These are phyloP conservation scores for Russula vinacea DNA, from an alignment of 768 basidiomycete genomes.

Conservation along the genomic window DNA sequence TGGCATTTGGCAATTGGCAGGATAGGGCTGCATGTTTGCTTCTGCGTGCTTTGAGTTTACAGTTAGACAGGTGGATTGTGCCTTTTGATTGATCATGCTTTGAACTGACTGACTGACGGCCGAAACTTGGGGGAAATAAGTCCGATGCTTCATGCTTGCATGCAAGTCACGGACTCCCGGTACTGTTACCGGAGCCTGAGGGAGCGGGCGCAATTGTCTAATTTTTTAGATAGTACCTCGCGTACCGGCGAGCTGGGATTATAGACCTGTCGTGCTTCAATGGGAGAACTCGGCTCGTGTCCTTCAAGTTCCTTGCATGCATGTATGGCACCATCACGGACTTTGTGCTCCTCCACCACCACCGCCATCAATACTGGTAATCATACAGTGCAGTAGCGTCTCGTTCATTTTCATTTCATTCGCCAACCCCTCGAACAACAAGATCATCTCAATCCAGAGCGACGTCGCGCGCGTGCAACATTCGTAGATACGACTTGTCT, in stretches of 20 bases:
- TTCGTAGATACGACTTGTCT: background rate
- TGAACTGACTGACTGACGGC: too few species aligned
- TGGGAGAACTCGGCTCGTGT: background rate
- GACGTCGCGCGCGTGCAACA: background rate
- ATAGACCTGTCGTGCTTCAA: background rate
- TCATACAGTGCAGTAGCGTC: too few species aligned
- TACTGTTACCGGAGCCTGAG: too few species aligned
- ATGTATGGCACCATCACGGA: background rate
- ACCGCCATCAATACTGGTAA: too few species aligned
- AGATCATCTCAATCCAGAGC: background rate
- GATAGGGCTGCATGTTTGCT: background rate
- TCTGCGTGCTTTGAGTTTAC: background rate
- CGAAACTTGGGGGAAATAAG: background rate
- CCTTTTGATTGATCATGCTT: too few species aligned
- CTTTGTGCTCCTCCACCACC: background rate
- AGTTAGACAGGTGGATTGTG: background rate
- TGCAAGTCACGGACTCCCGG: too few species aligned
- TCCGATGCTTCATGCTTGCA: background rate
- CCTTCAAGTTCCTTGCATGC: too few species aligned
- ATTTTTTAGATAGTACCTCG: background rate
- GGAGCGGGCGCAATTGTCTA: conserved; percentile 8
- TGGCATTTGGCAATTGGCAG: too few species aligned
- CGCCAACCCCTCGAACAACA: background rate
- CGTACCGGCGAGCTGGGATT: background rate
- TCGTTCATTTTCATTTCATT: background rate